Percentiles rank a stretch among this genome's conserved stretches.
These are phyloP conservation scores for Phalaenopsis aphrodite DNA, from an alignment of 106 monocot genomes.

Conservation along the genomic window DNA sequence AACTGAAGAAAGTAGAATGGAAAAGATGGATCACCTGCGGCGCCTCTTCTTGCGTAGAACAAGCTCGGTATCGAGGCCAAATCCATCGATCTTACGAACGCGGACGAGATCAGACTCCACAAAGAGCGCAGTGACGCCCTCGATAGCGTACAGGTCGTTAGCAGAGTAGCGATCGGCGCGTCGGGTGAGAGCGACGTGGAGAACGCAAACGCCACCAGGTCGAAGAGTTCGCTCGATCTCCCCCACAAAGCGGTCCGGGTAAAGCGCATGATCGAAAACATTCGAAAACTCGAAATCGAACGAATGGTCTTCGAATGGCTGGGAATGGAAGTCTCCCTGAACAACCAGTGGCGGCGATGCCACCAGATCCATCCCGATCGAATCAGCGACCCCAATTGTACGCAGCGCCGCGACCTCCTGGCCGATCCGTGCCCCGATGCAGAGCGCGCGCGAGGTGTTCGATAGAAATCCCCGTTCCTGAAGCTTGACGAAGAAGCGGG, in stretches of 20 bases:
- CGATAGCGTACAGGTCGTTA: constrained; percentile 58
- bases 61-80: constrained; percentile 83
- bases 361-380: constrained; percentile 83
- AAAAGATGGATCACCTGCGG: not conserved
- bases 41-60: constrained; percentile 44
- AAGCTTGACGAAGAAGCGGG: constrained; percentile 54
- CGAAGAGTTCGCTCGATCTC: constrained; percentile 82
- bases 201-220: constrained; percentile 50
- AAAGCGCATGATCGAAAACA: constrained; percentile 92
- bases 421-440: constrained; percentile 81
- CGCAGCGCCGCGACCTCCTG: constrained; percentile 83
- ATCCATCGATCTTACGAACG: constrained; percentile 55
- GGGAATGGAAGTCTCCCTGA: constrained; percentile 73
- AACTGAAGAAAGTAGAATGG: too few species aligned
- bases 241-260: constrained; percentile 50
- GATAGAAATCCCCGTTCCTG: constrained; percentile 35
- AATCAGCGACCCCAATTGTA: constrained; percentile 38
- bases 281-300: constrained; percentile 98
- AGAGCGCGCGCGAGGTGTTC: constrained; percentile 66
- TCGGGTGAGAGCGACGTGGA: constrained; percentile 57
- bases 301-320: constrained; percentile 50
- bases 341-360: constrained; percentile 64
- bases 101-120: constrained; percentile 35
- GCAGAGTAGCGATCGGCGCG: constrained; percentile 82
- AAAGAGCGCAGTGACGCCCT: constrained; percentile 54